Percentiles rank a stretch among this genome's conserved stretches.
Evolutionary conservation across 2,329 filamentous ascomycete genomes (phyloP).

Genomic region (Colletotrichum sp.): DNA sequence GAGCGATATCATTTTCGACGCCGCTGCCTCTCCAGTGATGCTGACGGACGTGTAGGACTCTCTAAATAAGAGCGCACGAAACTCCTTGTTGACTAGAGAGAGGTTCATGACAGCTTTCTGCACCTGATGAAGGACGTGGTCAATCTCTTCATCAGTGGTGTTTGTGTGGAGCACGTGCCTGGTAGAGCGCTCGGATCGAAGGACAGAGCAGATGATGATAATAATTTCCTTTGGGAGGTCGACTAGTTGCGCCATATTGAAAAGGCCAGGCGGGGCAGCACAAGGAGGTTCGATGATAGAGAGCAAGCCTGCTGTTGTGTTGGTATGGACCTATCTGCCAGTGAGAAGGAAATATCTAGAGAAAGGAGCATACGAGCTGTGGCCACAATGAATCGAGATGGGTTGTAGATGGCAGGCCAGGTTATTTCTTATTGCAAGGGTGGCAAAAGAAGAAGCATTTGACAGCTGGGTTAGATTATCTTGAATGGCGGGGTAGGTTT

Average conservation of each 20-base stretch:
- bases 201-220: neutral
- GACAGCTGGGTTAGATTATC: neutral
- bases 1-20: neutral
- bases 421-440: neutral
- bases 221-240: neutral
- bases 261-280: neutral
- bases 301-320: neutral
- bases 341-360: neutral
- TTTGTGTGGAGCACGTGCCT: neutral
- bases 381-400: accelerated
- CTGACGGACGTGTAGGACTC: neutral
- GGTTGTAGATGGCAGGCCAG: neutral
- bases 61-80: neutral
- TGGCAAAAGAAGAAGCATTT: neutral
- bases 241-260: neutral
- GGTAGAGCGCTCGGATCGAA: neutral
- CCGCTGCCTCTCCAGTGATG: neutral
- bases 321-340: neutral
- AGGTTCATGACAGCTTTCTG: neutral
- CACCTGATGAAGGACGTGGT: neutral
- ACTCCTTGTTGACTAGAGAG: neutral
- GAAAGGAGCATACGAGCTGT: neutral
- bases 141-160: neutral
- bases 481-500: neutral
- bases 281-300: neutral